phyloP scores from a whole-genome alignment of 2,329 filamentous ascomycete species.

The Claviceps sp. region DNA sequence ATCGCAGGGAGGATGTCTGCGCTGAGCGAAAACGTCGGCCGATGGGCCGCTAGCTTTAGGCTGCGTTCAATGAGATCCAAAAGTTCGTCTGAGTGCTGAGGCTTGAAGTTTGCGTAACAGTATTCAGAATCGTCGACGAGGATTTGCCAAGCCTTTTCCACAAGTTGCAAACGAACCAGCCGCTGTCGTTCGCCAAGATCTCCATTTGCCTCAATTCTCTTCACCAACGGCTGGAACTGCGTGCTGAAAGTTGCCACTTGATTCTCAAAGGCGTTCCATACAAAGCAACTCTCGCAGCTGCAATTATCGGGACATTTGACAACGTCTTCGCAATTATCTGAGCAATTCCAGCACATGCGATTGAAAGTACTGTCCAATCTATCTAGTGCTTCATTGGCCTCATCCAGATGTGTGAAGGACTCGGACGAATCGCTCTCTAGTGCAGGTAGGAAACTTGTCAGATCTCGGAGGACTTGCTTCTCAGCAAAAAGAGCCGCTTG shows the following conservation, averaged over 20 bases:
- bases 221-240: neutral
- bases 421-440: neutral
- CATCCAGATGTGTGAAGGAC: neutral
- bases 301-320: neutral
- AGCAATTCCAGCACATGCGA: neutral
- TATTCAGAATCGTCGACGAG: neutral
- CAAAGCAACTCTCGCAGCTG: neutral
- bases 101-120: neutral
- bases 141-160: slow-evolving; percentile 1
- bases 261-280: neutral
- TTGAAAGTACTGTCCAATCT: slow-evolving; percentile 2
- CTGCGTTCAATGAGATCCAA: slow-evolving; percentile 2
- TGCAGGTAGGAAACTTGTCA: neutral
- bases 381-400: slow-evolving; percentile 2
- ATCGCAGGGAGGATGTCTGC: slow-evolving; percentile 2
- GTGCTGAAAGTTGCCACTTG: neutral
- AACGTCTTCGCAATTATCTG: neutral
- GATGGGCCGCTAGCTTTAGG: neutral
- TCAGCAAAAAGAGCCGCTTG: slow-evolving; percentile 2
- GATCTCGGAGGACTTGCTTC: neutral
- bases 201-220: neutral
- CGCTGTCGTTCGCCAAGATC: neutral
- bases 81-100: neutral
- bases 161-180: neutral
- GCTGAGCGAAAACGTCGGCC: slow-evolving; percentile 1